phyloP scores from a whole-genome alignment of 768 basidiomycete species.

The Boletellus sp. region DNA sequence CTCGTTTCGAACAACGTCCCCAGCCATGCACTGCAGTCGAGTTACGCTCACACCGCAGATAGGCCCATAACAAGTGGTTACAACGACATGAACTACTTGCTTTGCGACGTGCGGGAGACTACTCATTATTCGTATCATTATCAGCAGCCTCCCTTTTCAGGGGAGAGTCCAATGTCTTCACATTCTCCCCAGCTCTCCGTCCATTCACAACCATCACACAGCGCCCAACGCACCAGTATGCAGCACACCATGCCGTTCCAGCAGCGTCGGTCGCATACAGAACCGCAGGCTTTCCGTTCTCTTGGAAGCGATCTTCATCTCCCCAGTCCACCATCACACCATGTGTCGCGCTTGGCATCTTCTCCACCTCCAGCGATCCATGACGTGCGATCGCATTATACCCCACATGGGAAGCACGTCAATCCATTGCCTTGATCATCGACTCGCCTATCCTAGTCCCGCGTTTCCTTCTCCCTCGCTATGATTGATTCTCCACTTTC shows the following conservation, averaged over 20 bases:
- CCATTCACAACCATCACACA: slow-evolving; percentile 32
- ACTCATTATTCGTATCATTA: slow-evolving; percentile 52
- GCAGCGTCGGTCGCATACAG: slow-evolving; percentile 56
- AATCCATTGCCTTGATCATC: slow-evolving; percentile 43
- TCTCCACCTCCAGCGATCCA: slow-evolving; percentile 38
- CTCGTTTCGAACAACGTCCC: slow-evolving; percentile 43
- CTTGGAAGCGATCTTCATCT: slow-evolving; percentile 49
- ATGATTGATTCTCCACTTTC: slow-evolving; percentile 21
- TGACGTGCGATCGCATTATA: slow-evolving; percentile 36
- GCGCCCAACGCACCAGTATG: slow-evolving; percentile 36
- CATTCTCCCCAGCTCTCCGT: slow-evolving; percentile 42
- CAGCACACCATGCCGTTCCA: slow-evolving; percentile 48
- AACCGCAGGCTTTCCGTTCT: slow-evolving; percentile 50
- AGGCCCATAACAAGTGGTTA: slow-evolving; percentile 47
- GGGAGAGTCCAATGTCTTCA: slow-evolving; percentile 39
- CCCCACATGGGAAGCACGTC: slow-evolving; percentile 45
- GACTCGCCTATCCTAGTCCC: slow-evolving; percentile 13
- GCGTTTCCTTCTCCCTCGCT: slow-evolving; percentile 15
- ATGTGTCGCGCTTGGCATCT: slow-evolving; percentile 41
- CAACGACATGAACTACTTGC: slow-evolving; percentile 43
- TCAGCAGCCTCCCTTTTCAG: slow-evolving; percentile 45
- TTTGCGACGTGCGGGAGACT: slow-evolving; percentile 46
- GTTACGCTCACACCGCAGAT: slow-evolving; percentile 49
- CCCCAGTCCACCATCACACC: slow-evolving; percentile 42
- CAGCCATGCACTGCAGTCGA: slow-evolving; percentile 33